phyloP scores from a whole-genome alignment of 2,329 filamentous ascomycete species.

The Ophiosphaerella korrae region DNA sequence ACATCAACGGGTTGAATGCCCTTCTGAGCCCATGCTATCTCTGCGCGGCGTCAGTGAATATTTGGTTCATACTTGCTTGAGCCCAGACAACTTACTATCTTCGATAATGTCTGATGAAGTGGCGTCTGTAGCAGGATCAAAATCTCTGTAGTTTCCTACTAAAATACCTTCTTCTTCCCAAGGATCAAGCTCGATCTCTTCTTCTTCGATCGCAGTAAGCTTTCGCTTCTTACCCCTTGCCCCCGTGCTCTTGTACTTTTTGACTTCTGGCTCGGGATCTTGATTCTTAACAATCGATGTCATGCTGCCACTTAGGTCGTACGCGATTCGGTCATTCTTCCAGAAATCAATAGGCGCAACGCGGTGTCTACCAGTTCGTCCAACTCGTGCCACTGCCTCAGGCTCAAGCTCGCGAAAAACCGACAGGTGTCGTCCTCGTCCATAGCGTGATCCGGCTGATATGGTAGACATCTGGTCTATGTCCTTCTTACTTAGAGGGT shows the following conservation, averaged over 20 bases:
- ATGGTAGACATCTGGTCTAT: conserved; percentile 41
- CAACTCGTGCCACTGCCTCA: conserved; percentile 31
- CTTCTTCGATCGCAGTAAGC: conserved; percentile 53
- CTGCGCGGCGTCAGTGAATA: conserved; percentile 46
- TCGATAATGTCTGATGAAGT: conserved; percentile 58
- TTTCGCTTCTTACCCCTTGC: conserved; percentile 35
- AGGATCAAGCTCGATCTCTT: conserved; percentile 64
- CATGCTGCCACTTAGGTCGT: conserved; percentile 69
- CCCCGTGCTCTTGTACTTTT: conserved; percentile 39
- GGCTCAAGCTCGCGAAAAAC: conserved; percentile 42
- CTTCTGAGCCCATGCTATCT: conserved; percentile 64
- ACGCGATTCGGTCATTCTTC: conserved; percentile 81
- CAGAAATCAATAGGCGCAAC: conserved; percentile 82
- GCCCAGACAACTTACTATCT: conserved; percentile 41
- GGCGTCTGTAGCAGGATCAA: conserved; percentile 65
- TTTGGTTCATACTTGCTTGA: not conserved
- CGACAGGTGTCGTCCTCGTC: conserved; percentile 42
- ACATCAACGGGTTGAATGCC: conserved; percentile 64
- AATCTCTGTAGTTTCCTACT: conserved; percentile 66
- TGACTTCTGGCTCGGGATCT: conserved; percentile 54
- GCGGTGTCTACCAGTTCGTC: conserved; percentile 76
- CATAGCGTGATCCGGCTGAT: conserved; percentile 37
- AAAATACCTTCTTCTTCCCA: conserved; percentile 76
- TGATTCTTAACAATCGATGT: conserved; percentile 79
- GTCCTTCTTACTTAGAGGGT: conserved; percentile 39